Conservation (phyloP, 2,329 filamentous ascomycete species). For the Neodidymelliopsis sp. region DNA sequence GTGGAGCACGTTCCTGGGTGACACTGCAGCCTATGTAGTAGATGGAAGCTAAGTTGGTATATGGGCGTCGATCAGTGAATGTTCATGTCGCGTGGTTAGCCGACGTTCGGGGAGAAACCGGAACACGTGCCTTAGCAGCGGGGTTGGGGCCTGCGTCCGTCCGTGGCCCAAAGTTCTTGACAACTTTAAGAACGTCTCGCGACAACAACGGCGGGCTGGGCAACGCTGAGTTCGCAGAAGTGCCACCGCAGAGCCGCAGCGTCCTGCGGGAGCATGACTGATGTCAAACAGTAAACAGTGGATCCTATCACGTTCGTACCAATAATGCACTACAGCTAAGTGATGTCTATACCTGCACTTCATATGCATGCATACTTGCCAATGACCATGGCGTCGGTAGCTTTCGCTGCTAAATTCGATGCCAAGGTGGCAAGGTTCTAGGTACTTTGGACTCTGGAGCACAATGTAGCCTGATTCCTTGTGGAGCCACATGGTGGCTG, state of each 20-base stretch:
- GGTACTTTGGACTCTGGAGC: slow-evolving; percentile 1
- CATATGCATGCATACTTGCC: slow-evolving; percentile 39
- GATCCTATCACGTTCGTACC: slow-evolving; percentile 30
- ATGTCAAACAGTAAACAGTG: slow-evolving; percentile 9
- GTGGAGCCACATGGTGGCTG: slow-evolving; percentile 5
- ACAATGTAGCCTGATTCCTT: slow-evolving; percentile 1
- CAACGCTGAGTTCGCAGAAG: slow-evolving; percentile 22
- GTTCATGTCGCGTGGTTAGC: slow-evolving; percentile 38
- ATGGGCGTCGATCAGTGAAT: slow-evolving; percentile 31
- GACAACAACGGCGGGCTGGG: slow-evolving; percentile 15
- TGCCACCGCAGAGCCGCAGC: slow-evolving; percentile 16
- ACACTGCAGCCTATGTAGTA: slow-evolving; percentile 28
- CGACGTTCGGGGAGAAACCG: slow-evolving; percentile 32
- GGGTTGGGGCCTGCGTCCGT: slow-evolving; percentile 8
- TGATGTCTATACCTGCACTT: slow-evolving; percentile 26
- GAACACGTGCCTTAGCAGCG: slow-evolving; percentile 23
- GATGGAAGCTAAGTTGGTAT: slow-evolving; percentile 16
- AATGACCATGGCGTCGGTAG: slow-evolving; percentile 40
- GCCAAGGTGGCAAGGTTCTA: background rate
- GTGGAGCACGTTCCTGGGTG: slow-evolving; percentile 41
- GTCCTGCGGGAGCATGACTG: slow-evolving; percentile 13
- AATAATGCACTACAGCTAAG: slow-evolving; percentile 28
- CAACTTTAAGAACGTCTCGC: slow-evolving; percentile 2
- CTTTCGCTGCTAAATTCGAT: slow-evolving; percentile 6
- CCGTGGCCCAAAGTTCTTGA: slow-evolving; percentile 1